phyloP scores from a whole-genome alignment of 192 early-diverging fungal genomes.

The Entrophospora sp. region DNA sequence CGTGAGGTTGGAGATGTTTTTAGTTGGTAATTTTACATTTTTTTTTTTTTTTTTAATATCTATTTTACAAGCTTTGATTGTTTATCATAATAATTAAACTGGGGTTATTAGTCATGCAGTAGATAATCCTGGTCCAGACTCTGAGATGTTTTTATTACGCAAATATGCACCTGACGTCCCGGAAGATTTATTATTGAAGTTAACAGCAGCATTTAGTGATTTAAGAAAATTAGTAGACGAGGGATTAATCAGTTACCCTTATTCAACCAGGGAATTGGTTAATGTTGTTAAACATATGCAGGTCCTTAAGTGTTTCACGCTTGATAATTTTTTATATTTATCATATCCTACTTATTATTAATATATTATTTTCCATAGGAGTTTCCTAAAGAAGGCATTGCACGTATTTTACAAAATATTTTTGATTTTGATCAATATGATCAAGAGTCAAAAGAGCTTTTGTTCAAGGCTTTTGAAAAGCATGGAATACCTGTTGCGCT shows the following conservation, averaged over 20 bases:
- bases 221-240: conserved; percentile 63
- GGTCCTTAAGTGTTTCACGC: conserved; percentile 18
- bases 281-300: conserved; percentile 72
- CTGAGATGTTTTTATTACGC: conserved; percentile 60
- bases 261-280: conserved; percentile 73
- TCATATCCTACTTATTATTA: background rate
- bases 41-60: conserved; percentile 3
- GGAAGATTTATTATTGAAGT: conserved; percentile 51
- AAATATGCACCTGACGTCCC: conserved; percentile 67
- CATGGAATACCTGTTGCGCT: conserved; percentile 64
- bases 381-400: conserved; percentile 62
- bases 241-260: conserved; percentile 70
- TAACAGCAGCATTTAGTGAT: conserved; percentile 65
- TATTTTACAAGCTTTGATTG: background rate
- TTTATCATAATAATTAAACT: no score
- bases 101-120: conserved; percentile 48
- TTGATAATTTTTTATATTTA: background rate
- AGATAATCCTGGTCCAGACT: conserved; percentile 69
- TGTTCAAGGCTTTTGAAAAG: conserved; percentile 64
- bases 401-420: conserved; percentile 63
- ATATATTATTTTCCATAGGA: conserved; percentile 12
- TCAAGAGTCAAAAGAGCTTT: conserved; percentile 53
- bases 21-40: conserved; percentile 26
- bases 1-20: conserved; percentile 73
- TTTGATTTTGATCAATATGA: conserved; percentile 80